Conservation (phyloP, 2,329 filamentous ascomycete species). For the Alternaria novae-zelandiae region DNA sequence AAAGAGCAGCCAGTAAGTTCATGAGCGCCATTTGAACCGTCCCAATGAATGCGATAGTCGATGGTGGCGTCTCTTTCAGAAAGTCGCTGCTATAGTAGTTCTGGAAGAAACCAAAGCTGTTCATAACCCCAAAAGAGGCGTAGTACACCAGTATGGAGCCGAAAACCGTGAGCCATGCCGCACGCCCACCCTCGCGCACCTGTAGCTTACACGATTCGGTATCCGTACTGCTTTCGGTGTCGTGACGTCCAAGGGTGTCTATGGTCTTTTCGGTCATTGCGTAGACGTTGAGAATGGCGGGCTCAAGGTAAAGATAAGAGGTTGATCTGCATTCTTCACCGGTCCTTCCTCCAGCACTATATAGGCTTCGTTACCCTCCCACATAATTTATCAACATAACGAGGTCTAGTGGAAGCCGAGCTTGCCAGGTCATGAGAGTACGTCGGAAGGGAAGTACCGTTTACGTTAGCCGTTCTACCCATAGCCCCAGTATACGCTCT, state of each 20-base stretch:
- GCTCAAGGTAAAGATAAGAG: not conserved
- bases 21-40: conserved; percentile 54
- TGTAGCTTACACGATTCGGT: conserved; percentile 35
- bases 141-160: conserved; percentile 49
- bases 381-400: not conserved
- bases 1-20: conserved; percentile 62
- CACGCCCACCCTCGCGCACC: conserved; percentile 20
- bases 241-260: conserved; percentile 9
- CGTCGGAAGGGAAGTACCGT: conserved; percentile 6
- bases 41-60: conserved; percentile 53
- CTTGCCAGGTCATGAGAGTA: not conserved
- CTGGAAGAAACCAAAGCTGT: conserved; percentile 54
- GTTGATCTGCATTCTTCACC: conserved; percentile 1
- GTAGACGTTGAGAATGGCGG: conserved; percentile 1
- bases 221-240: conserved; percentile 18
- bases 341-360: not conserved
- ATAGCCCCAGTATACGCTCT: conserved; percentile 1
- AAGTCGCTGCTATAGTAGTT: conserved; percentile 51
- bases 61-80: conserved; percentile 37
- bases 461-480: not conserved
- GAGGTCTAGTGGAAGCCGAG: not conserved
- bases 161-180: conserved; percentile 44
- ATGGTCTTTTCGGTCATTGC: conserved; percentile 22
- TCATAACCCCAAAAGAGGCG: conserved; percentile 50
- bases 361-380: not conserved